Conservation (phyloP, 805 yeast genomes). For the Teunomyces funiuensis region DNA sequence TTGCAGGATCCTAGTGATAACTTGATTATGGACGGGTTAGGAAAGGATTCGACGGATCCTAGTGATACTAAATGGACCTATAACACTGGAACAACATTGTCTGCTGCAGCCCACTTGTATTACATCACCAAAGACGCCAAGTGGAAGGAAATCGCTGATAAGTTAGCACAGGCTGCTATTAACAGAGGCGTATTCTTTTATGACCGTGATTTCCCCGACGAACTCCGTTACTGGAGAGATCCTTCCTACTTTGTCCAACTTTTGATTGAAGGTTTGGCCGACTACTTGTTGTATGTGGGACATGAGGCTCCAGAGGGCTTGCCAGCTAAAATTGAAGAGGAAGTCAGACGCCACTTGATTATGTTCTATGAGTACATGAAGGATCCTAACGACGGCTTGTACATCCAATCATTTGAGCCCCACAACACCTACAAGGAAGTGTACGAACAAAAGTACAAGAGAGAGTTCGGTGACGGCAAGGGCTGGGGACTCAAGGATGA, state of each 20-base stretch:
- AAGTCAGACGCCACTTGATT: conserved; percentile 53
- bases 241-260: conserved; percentile 62
- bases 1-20: conserved; percentile 56
- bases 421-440: conserved; percentile 50
- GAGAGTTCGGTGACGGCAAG: conserved; percentile 57
- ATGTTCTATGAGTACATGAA: conserved; percentile 57
- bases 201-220: conserved; percentile 60
- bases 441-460: conserved; percentile 47
- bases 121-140: conserved; percentile 48
- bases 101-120: conserved; percentile 52
- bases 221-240: conserved; percentile 63
- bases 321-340: conserved; percentile 38
- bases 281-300: conserved; percentile 54
- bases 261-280: conserved; percentile 66
- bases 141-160: conserved; percentile 48
- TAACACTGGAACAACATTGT: conserved; percentile 64
- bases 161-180: conserved; percentile 58
- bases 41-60: conserved; percentile 40
- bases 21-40: conserved; percentile 62
- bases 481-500: conserved; percentile 48
- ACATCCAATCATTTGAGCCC: conserved; percentile 60
- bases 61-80: conserved; percentile 63
- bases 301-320: conserved; percentile 36
- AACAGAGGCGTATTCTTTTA: conserved; percentile 56
- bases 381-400: conserved; percentile 59